phyloP scores from a whole-genome alignment of 208 protist genomes.

The Crithidia bombi region DNA sequence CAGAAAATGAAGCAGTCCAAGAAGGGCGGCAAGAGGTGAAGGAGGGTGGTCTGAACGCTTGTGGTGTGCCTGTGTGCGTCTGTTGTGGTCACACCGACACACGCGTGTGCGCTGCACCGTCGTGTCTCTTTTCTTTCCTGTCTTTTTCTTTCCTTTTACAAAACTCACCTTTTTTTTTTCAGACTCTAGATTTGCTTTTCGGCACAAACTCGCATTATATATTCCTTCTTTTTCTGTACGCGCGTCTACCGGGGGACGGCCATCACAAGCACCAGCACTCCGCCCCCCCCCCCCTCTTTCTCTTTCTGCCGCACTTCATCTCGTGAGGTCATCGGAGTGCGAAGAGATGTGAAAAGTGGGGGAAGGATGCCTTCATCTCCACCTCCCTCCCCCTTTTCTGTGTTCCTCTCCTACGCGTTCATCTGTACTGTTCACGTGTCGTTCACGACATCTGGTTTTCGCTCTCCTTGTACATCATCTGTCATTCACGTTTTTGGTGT shows the following conservation, averaged over 20 bases:
- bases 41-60: neutral
- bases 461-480: neutral
- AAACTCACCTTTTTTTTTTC: neutral
- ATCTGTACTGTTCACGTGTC: neutral
- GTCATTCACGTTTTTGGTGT: neutral
- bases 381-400: too few species aligned
- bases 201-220: neutral
- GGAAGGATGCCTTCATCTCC: too few species aligned
- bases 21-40: slow-evolving; percentile 15
- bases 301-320: too few species aligned
- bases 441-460: too few species aligned
- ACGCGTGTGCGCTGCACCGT: neutral
- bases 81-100: neutral
- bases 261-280: neutral
- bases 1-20: slow-evolving; percentile 5
- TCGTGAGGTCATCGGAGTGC: too few species aligned
- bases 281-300: too few species aligned
- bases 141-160: neutral
- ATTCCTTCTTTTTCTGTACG: neutral
- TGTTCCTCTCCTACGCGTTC: neutral
- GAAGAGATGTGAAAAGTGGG: too few species aligned
- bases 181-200: neutral
- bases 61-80: too few species aligned
- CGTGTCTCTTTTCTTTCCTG: neutral
- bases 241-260: neutral